A percentile compares a stretch with the other conserved stretches of the same genome.
Evolutionary conservation across 805 yeast species (phyloP).

Genomic region (Komagataella mondaviorum): DNA sequence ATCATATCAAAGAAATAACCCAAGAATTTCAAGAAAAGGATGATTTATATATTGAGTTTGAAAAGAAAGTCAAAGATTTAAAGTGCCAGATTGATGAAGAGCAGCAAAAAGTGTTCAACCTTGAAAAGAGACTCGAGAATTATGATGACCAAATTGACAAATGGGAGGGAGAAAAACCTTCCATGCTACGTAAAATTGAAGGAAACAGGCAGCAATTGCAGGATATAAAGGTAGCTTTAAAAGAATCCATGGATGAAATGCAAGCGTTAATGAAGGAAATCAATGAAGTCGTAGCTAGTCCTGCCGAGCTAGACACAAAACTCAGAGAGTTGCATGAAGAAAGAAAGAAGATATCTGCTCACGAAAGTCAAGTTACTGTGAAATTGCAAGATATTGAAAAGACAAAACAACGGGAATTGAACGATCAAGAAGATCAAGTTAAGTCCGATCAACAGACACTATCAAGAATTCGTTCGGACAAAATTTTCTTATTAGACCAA

Average conservation of each 20-base stretch:
- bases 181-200: neutral
- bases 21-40: neutral
- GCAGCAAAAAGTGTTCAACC: slow-evolving; percentile 21
- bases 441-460: slow-evolving; percentile 1
- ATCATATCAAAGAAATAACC: neutral
- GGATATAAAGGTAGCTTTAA: neutral
- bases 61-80: slow-evolving; percentile 15
- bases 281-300: slow-evolving; percentile 4
- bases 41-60: slow-evolving; percentile 4
- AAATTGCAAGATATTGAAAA: neutral
- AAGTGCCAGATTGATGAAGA: slow-evolving; percentile 18
- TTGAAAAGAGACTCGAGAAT: slow-evolving; percentile 17
- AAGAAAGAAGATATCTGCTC: slow-evolving; percentile 12
- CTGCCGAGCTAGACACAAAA: slow-evolving; percentile 9
- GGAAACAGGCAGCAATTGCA: slow-evolving; percentile 3
- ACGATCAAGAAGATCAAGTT: slow-evolving; percentile 6
- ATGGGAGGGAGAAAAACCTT: slow-evolving; percentile 3
- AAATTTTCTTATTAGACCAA: neutral
- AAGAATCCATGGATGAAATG: neutral
- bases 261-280: slow-evolving; percentile 3
- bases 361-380: slow-evolving; percentile 6
- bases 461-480: neutral
- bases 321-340: slow-evolving; percentile 10
- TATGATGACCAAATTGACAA: slow-evolving; percentile 10
- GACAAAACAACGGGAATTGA: slow-evolving; percentile 3